Percentiles rank a stretch among this genome's conserved stretches.
Conservation (phyloP, 2,329 filamentous ascomycete genomes). For the Pseudocercospora fuligena region DNA sequence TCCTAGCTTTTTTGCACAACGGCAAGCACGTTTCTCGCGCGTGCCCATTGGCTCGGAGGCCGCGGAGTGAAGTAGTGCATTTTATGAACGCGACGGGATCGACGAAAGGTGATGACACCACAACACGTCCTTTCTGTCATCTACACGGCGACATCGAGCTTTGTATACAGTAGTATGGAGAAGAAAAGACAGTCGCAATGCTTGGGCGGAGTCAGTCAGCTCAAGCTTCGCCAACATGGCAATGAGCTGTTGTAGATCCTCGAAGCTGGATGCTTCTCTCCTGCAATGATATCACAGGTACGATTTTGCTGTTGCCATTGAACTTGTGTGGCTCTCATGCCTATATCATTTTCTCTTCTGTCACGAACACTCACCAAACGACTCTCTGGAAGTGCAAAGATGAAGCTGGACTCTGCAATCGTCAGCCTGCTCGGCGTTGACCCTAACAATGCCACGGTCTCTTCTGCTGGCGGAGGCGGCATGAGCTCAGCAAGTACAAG, state of each 20-base stretch:
- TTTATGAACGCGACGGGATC: no score
- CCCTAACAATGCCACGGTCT: slow-evolving; percentile 59
- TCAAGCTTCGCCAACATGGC: not conserved
- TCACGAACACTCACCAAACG: not conserved
- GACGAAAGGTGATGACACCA: not conserved
- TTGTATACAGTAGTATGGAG: not conserved
- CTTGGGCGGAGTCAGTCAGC: not conserved
- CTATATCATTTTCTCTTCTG: not conserved
- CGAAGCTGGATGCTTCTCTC: not conserved
- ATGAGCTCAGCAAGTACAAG: slow-evolving; percentile 68
- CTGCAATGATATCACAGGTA: slow-evolving; percentile 17
- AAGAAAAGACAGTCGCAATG: not conserved
- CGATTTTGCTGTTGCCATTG: not conserved
- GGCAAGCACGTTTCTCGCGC: not conserved
- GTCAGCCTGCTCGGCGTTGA: slow-evolving; percentile 65
- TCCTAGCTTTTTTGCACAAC: not conserved
- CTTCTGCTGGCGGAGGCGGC: slow-evolving; percentile 67
- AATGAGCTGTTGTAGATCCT: not conserved
- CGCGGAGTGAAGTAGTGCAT: not conserved
- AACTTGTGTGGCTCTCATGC: not conserved
- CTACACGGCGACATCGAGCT: no score
- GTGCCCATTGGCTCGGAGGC: not conserved
- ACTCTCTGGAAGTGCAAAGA: slow-evolving; percentile 31
- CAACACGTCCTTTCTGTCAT: not conserved
- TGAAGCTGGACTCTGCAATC: slow-evolving; percentile 67